Evolutionary conservation across 1,284 basidiomycete genomes (phyloP).

Genomic region (Ustanciosporium gigantosporum): DNA sequence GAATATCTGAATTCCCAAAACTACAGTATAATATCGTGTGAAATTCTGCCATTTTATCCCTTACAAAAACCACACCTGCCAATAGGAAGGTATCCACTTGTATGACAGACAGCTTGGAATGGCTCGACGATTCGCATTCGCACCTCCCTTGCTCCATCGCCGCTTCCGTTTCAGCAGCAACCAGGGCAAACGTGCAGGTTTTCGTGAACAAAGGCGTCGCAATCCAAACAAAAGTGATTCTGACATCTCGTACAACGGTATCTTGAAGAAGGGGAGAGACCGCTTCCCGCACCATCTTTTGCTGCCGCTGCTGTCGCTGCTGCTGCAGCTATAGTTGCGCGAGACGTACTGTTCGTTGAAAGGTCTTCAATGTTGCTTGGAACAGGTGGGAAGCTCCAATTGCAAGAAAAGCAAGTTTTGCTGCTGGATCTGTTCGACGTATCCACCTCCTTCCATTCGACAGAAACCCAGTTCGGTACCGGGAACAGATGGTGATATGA

Average conservation of each 20-base stretch:
- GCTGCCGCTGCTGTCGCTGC: conserved; percentile 5
- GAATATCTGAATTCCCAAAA: no score
- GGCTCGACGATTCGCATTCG: no score
- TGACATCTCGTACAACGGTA: conserved; percentile 50
- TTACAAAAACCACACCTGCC: no score
- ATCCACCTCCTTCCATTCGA: conserved; percentile 58
- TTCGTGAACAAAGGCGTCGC: conserved; percentile 58
- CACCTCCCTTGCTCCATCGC: no score
- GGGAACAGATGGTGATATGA: conserved; percentile 94
- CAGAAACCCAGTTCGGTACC: conserved; percentile 75
- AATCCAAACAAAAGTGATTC: conserved; percentile 57
- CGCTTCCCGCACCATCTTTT: conserved; percentile 21
- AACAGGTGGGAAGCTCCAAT: conserved; percentile 29
- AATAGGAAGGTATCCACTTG: no score
- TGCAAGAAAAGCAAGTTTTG: conserved; percentile 39
- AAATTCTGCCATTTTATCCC: no score
- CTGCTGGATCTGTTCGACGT: not conserved
- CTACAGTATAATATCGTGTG: no score
- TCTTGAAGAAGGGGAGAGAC: conserved; percentile 45
- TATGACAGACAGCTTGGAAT: no score
- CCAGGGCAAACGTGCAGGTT: conserved; percentile 57
- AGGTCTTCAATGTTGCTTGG: not conserved
- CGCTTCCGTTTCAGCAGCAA: conserved; percentile 33
- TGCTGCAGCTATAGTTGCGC: not conserved
- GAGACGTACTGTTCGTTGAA: not conserved